Evolutionary conservation across 306 rosid species (phyloP).

Genomic region (Begonia masoniana): DNA sequence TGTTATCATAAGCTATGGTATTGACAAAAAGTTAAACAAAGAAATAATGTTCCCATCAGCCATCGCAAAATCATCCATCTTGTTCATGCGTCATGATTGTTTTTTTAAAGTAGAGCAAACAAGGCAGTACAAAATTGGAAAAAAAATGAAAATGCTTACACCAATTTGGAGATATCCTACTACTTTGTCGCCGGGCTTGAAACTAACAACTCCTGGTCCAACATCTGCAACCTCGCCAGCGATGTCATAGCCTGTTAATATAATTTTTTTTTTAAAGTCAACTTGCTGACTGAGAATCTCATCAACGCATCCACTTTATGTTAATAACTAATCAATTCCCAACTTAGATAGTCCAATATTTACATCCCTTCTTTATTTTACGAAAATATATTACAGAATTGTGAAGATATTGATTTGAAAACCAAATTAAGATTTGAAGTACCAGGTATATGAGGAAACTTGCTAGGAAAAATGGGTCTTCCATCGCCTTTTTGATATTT

Average conservation of each 20-base stretch:
- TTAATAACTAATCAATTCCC: neutral
- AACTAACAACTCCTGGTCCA: constrained; percentile 38
- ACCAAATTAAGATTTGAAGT: constrained; percentile 2
- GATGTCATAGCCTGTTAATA: constrained; percentile 16
- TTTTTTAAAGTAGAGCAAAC: neutral
- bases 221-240: constrained; percentile 50
- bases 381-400: neutral
- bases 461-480: constrained; percentile 32
- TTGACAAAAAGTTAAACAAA: neutral
- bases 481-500: constrained; percentile 47
- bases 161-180: constrained; percentile 23
- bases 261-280: neutral
- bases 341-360: neutral
- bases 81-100: neutral
- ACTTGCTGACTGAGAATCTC: neutral
- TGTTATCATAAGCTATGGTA: too few species aligned
- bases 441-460: constrained; percentile 57
- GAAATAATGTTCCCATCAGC: neutral
- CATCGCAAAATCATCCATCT: too few species aligned
- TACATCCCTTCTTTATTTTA: neutral
- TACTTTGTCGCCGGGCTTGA: constrained; percentile 59
- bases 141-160: constrained; percentile 21
- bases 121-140: too few species aligned
- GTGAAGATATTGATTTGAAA: neutral
- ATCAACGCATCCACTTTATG: neutral